These are phyloP conservation scores for Mycena maculata DNA, from an alignment of 768 basidiomycete species.

Conservation along the genomic window DNA sequence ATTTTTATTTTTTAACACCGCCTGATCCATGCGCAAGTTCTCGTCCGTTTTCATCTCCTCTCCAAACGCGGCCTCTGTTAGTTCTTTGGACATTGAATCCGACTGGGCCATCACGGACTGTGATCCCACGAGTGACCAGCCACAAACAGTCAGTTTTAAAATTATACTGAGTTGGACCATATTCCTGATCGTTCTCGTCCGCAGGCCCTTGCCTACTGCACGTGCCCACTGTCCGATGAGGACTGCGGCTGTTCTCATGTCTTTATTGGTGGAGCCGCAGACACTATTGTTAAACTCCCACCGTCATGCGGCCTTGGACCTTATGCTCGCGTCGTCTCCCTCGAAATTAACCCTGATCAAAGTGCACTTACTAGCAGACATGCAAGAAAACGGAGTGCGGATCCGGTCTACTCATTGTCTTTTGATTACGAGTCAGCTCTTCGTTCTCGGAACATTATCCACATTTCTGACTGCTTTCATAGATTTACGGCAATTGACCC, in stretches of 20 bases:
- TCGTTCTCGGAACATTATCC: too few relatives aligned
- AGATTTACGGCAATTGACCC: too few relatives aligned
- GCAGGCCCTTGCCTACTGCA: slow-evolving; percentile 39
- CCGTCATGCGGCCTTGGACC: slow-evolving; percentile 41
- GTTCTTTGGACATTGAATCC: slow-evolving; percentile 35
- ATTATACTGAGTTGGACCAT: not conserved
- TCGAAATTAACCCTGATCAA: slow-evolving; percentile 37
- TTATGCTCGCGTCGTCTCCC: slow-evolving; percentile 38
- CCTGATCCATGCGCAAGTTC: slow-evolving; percentile 22
- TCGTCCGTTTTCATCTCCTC: slow-evolving; percentile 40
- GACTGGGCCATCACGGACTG: slow-evolving; percentile 41
- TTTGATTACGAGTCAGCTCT: slow-evolving; percentile 37
- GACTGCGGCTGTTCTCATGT: slow-evolving; percentile 38
- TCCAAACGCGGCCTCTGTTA: slow-evolving; percentile 39
- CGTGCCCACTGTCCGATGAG: slow-evolving; percentile 29
- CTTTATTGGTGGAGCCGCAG: slow-evolving; percentile 35
- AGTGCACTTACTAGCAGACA: slow-evolving; percentile 19
- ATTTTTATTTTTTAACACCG: not conserved
- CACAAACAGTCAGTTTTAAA: slow-evolving; percentile 30
- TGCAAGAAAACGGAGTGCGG: slow-evolving; percentile 20
- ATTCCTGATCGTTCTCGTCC: not conserved
- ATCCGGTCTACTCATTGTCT: slow-evolving; percentile 31
- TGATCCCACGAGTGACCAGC: slow-evolving; percentile 34
- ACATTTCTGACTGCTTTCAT: not conserved
- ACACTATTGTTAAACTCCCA: slow-evolving; percentile 42